These are phyloP conservation scores for Hypoxylon subgilvum DNA, from an alignment of 495 filamentous ascomycete genomes.

Conservation along the genomic window DNA sequence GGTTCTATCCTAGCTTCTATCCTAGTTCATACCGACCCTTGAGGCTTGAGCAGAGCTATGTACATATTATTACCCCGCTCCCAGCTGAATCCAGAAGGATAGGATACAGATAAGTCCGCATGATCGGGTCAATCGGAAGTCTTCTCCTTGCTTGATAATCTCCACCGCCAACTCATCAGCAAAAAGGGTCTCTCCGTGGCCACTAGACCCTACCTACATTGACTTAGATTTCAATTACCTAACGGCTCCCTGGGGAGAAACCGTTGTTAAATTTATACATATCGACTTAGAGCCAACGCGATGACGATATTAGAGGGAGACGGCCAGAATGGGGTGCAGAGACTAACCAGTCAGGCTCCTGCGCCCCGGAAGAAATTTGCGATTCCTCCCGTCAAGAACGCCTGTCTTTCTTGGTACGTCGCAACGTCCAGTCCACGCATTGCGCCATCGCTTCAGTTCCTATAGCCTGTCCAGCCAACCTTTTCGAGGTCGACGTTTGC, in stretches of 20 bases:
- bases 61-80: constrained; percentile 36
- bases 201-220: constrained; percentile 19
- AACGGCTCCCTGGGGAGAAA: constrained; percentile 2
- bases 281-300: background rate
- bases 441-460: constrained; percentile 17
- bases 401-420: constrained; percentile 66
- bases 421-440: constrained; percentile 5
- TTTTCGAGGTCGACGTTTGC: constrained; percentile 12
- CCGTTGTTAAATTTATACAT: background rate
- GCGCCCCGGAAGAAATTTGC: constrained; percentile 49
- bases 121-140: constrained; percentile 32
- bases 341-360: constrained; percentile 29
- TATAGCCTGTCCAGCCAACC: background rate
- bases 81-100: constrained; percentile 21
- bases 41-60: background rate
- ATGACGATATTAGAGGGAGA: constrained; percentile 39
- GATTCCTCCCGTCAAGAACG: constrained; percentile 66
- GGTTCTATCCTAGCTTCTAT: too few species aligned
- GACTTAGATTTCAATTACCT: constrained; percentile 34
- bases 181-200: constrained; percentile 6
- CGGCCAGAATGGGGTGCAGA: constrained; percentile 27
- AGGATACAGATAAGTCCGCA: constrained; percentile 11
- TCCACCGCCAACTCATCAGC: constrained; percentile 24
- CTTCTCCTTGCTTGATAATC: constrained; percentile 23
- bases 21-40: background rate